Percentiles rank a stretch among this genome's conserved stretches.
Evolutionary conservation across 2,329 filamentous ascomycete genomes (phyloP).

Genomic region (Orbilia blumenaviensis): DNA sequence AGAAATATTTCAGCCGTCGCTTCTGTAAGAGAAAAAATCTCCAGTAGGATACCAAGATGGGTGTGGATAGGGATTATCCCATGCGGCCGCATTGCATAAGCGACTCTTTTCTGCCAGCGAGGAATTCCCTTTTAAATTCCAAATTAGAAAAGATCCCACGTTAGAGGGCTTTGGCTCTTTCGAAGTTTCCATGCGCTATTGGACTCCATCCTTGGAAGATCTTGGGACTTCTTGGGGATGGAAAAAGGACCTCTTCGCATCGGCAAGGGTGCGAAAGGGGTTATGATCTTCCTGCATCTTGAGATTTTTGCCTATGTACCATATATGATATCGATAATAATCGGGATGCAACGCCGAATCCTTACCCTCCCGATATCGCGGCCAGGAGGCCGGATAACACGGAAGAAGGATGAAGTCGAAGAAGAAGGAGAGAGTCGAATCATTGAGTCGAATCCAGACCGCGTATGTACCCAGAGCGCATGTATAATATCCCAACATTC

Average conservation of each 20-base stretch:
- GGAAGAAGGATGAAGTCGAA: constrained; percentile 10
- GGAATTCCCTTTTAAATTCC: constrained; percentile 14
- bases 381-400: constrained; percentile 35
- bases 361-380: constrained; percentile 20
- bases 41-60: neutral
- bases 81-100: constrained; percentile 44
- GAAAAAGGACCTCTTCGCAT: neutral
- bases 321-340: constrained; percentile 12
- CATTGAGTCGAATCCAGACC: neutral
- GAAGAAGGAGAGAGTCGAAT: neutral
- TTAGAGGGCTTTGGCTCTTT: neutral
- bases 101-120: constrained; percentile 9
- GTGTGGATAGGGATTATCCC: constrained; percentile 18
- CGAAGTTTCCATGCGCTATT: too few relatives aligned
- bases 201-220: too few relatives aligned
- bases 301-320: neutral
- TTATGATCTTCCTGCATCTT: neutral
- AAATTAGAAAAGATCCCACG: constrained; percentile 12
- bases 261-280: neutral
- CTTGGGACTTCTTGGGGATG: too few relatives aligned
- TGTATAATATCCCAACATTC: constrained; percentile 29
- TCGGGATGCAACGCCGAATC: neutral
- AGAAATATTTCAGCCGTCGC: neutral
- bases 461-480: too few relatives aligned
- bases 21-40: neutral